Percentiles rank a stretch among this genome's conserved stretches.
Conservation (phyloP, 176 grass and related monocot species). For the Areca catechu region DNA sequence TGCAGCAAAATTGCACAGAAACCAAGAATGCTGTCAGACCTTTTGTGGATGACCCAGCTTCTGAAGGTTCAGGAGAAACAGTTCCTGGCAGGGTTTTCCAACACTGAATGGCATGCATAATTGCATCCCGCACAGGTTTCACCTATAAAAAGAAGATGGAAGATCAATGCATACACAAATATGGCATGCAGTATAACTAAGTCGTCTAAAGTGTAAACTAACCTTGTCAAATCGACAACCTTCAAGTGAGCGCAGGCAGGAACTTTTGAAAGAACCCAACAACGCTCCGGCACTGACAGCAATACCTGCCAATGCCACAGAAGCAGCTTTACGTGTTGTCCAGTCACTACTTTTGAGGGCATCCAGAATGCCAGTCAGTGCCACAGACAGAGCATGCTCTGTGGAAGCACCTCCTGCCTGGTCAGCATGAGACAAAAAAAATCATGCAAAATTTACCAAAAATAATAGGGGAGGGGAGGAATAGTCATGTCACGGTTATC, state of each 20-base stretch:
- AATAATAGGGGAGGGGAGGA: neutral
- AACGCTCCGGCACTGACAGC: conserved; percentile 58
- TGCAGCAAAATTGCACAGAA: neutral
- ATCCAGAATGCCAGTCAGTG: conserved; percentile 70
- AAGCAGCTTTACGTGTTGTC: conserved; percentile 77
- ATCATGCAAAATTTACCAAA: conserved; percentile 13
- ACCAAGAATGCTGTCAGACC: conserved; percentile 31
- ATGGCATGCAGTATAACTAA: too few species aligned
- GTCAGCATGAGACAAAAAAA: conserved; percentile 3
- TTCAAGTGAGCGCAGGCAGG: conserved; percentile 73
- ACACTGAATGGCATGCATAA: conserved; percentile 67
- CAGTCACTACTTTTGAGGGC: conserved; percentile 77
- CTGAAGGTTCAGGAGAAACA: conserved; percentile 75
- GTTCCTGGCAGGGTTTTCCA: conserved; percentile 80
- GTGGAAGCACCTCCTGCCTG: conserved; percentile 80
- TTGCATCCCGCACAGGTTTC: conserved; percentile 89
- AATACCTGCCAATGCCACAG: conserved; percentile 66
- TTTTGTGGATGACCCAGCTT: conserved; percentile 82
- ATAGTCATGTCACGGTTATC: neutral
- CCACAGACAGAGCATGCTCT: conserved; percentile 51
- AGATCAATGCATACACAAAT: too few species aligned
- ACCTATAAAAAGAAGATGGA: conserved; percentile 34
- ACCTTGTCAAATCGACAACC: conserved; percentile 96
- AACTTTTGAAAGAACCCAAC: conserved; percentile 52
- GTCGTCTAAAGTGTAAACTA: neutral